Evolutionary conservation across 2,329 filamentous ascomycete species (phyloP).

Genomic region (Albophoma yamanashiensis): DNA sequence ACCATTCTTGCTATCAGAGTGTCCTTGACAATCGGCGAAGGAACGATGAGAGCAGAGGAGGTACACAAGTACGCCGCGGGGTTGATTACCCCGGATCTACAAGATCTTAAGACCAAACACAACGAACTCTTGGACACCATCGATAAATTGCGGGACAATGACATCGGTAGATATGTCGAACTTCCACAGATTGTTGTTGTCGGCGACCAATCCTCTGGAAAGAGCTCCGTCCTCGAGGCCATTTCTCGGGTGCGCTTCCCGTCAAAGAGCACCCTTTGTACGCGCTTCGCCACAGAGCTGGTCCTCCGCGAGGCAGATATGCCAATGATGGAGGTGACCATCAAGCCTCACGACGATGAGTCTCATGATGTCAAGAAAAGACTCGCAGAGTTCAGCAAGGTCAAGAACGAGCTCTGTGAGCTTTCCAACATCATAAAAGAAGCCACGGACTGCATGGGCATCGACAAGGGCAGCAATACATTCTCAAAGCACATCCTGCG

Average conservation of each 20-base stretch:
- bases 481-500: slow-evolving; percentile 36
- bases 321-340: slow-evolving; percentile 20
- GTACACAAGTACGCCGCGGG: neutral
- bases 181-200: slow-evolving; percentile 44
- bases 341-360: slow-evolving; percentile 18
- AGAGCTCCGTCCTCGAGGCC: slow-evolving; percentile 55
- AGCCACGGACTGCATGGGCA: slow-evolving; percentile 37
- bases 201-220: slow-evolving; percentile 52
- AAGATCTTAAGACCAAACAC: neutral
- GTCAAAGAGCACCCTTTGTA: slow-evolving; percentile 46
- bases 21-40: neutral
- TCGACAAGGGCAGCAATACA: slow-evolving; percentile 19
- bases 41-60: neutral
- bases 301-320: slow-evolving; percentile 35
- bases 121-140: slow-evolving; percentile 8
- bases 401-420: slow-evolving; percentile 11
- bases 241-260: slow-evolving; percentile 53
- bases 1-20: no score
- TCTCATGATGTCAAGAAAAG: slow-evolving; percentile 12
- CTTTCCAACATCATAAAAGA: slow-evolving; percentile 20
- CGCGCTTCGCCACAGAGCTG: slow-evolving; percentile 52
- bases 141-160: slow-evolving; percentile 5
- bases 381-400: slow-evolving; percentile 4
- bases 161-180: slow-evolving; percentile 16
- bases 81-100: neutral